Percentiles rank a stretch among this genome's conserved stretches.
Evolutionary conservation across 768 basidiomycete genomes (phyloP).

Genomic region (Leccinum barrowsii): DNA sequence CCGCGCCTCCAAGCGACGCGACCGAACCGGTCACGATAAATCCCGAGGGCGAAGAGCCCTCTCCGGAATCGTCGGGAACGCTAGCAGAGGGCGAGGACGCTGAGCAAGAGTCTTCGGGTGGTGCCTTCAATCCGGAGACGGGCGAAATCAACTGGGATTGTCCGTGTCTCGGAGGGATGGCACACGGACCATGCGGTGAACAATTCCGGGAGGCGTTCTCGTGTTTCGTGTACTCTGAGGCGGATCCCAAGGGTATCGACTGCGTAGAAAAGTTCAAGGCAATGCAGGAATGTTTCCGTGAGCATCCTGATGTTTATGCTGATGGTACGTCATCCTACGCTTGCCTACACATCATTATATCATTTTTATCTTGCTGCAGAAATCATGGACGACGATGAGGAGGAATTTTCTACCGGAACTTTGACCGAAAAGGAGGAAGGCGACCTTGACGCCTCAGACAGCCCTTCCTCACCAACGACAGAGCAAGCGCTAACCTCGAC

Average conservation of each 20-base stretch:
- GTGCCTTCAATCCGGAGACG: conserved; percentile 92
- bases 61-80: conserved; percentile 3
- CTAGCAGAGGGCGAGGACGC: conserved; percentile 22
- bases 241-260: conserved; percentile 95
- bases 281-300: conserved; percentile 98
- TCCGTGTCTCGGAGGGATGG: conserved; percentile 98
- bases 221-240: conserved; percentile 92
- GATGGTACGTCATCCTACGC: conserved; percentile 58
- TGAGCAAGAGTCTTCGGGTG: conserved; percentile 32
- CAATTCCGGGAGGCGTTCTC: conserved; percentile 95
- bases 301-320: conserved; percentile 93
- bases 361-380: conserved; percentile 35
- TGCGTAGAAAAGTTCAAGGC: conserved; percentile 96
- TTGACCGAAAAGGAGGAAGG: conserved; percentile 5
- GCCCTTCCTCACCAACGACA: conserved; percentile 7
- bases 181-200: conserved; percentile 90
- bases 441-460: conserved; percentile 2
- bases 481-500: conserved; percentile 8
- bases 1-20: conserved; percentile 18
- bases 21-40: conserved; percentile 2
- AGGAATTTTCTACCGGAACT: conserved; percentile 27
- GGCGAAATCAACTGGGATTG: conserved; percentile 99
- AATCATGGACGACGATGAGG: conserved; percentile 68
- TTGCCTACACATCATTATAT: conserved; percentile 3
- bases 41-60: conserved; percentile 6